A percentile compares a stretch with the other conserved stretches of the same genome.
Evolutionary conservation across 2,329 filamentous ascomycete species (phyloP).

Genomic region (Beauveria sp.): DNA sequence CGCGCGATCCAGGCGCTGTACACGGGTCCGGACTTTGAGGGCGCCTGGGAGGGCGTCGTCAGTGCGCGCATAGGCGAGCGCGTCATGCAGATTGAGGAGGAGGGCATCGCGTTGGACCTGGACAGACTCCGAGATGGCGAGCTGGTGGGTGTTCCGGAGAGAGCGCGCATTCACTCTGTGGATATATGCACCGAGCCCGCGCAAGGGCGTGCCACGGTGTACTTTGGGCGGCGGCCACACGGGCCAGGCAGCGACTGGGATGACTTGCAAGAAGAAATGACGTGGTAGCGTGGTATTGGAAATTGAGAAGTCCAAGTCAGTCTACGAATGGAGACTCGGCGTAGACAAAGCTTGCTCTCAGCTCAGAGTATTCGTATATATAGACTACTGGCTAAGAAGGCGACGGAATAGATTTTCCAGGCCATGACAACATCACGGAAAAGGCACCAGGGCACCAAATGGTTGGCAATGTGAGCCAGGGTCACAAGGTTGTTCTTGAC

Average conservation of each 20-base stretch:
- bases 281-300: neutral
- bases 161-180: constrained; percentile 7
- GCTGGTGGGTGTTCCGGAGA: constrained; percentile 12
- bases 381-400: too few relatives aligned
- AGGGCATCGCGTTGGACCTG: constrained; percentile 4
- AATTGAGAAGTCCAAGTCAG: fast-evolving
- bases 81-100: constrained; percentile 13
- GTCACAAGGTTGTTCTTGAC: too few relatives aligned
- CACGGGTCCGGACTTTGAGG: constrained; percentile 6
- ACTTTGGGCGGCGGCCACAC: constrained; percentile 1
- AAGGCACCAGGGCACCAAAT: too few relatives aligned
- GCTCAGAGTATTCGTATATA: too few relatives aligned
- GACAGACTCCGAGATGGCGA: constrained; percentile 13
- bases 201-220: constrained; percentile 3
- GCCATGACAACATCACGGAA: too few relatives aligned
- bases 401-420: too few relatives aligned
- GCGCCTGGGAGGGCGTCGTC: constrained; percentile 10
- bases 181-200: constrained; percentile 8
- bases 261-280: constrained; percentile 3
- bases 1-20: constrained; percentile 12
- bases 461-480: too few relatives aligned
- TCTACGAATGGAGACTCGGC: fast-evolving
- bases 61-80: constrained; percentile 11
- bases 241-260: constrained; percentile 4
- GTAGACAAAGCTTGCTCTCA: too few relatives aligned